phyloP scores from a whole-genome alignment of 495 filamentous ascomycete genomes.

The Penicillium arizonense region DNA sequence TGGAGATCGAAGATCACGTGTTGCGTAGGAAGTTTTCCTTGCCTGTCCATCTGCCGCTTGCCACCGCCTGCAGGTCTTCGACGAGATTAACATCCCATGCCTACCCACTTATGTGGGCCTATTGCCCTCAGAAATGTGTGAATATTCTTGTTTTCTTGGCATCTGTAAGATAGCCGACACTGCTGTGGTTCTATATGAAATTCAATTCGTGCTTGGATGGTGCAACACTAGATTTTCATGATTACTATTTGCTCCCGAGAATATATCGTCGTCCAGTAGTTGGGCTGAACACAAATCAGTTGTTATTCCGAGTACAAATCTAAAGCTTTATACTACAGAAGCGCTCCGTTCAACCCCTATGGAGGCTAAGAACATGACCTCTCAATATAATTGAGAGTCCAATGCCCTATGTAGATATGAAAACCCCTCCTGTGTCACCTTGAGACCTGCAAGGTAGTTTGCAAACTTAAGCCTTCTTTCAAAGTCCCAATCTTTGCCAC shows the following conservation, averaged over 20 bases:
- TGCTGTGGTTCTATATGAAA: too few relatives aligned
- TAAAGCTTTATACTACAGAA: too few relatives aligned
- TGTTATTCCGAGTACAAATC: too few relatives aligned
- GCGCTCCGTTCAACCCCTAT: not conserved
- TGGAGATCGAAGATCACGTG: constrained; percentile 23
- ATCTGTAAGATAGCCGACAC: too few relatives aligned
- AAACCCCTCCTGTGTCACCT: constrained; percentile 67
- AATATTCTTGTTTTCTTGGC: too few relatives aligned
- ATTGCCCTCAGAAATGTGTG: not conserved
- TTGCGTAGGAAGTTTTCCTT: not conserved
- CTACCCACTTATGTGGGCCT: too few relatives aligned
- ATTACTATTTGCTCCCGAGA: too few relatives aligned
- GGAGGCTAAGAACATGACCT: not conserved
- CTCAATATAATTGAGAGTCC: not conserved
- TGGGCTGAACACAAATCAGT: too few relatives aligned
- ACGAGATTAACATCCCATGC: too few relatives aligned
- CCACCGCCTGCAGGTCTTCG: not conserved
- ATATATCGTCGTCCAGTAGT: too few relatives aligned
- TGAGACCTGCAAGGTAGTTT: constrained; percentile 64
- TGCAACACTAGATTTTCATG: too few relatives aligned
- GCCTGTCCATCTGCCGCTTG: not conserved
- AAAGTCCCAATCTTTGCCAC: constrained; percentile 49
- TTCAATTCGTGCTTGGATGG: too few relatives aligned
- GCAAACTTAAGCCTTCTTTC: constrained; percentile 57
- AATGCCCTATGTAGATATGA: constrained; percentile 44